Conservation (phyloP, 2,329 filamentous ascomycete species). For the Penicillium fuscoglaucum region DNA sequence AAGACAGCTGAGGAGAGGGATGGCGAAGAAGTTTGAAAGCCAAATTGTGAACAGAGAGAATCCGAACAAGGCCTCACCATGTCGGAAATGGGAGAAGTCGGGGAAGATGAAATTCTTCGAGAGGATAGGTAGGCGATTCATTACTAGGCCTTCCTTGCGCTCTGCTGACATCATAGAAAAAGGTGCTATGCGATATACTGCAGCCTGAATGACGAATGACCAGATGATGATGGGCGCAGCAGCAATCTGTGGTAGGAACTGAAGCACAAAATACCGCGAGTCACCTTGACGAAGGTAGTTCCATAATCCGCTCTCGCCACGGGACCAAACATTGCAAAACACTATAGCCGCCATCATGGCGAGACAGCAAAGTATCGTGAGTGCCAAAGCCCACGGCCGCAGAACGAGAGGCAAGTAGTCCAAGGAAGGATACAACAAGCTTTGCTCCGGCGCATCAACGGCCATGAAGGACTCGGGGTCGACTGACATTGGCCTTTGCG, state of each 20-base stretch:
- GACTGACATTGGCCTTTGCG: conserved; percentile 28
- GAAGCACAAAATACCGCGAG: conserved; percentile 78
- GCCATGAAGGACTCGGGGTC: conserved; percentile 51
- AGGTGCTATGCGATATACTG: conserved; percentile 74
- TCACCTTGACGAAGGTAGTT: conserved; percentile 69
- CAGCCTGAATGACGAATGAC: conserved; percentile 70
- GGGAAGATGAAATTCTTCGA: conserved; percentile 68
- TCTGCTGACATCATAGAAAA: conserved; percentile 74
- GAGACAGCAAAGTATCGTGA: conserved; percentile 62
- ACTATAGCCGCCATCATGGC: conserved; percentile 72
- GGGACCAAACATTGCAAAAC: conserved; percentile 70
- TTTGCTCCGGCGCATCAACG: conserved; percentile 47
- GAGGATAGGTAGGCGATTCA: conserved; percentile 62
- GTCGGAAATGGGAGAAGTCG: conserved; percentile 65
- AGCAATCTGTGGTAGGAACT: conserved; percentile 78
- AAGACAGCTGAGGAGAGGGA: conserved; percentile 76
- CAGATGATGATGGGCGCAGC: conserved; percentile 72
- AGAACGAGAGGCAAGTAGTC: conserved; percentile 72
- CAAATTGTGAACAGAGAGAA: conserved; percentile 69
- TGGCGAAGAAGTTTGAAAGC: conserved; percentile 70
- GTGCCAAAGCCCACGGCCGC: conserved; percentile 62
- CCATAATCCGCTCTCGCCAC: conserved; percentile 63
- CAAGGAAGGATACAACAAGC: conserved; percentile 54
- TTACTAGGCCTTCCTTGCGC: conserved; percentile 59
- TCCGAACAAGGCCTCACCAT: conserved; percentile 68